Conservation (phyloP, 176 grass and related monocot genomes). For the Aegilops tauschii region DNA sequence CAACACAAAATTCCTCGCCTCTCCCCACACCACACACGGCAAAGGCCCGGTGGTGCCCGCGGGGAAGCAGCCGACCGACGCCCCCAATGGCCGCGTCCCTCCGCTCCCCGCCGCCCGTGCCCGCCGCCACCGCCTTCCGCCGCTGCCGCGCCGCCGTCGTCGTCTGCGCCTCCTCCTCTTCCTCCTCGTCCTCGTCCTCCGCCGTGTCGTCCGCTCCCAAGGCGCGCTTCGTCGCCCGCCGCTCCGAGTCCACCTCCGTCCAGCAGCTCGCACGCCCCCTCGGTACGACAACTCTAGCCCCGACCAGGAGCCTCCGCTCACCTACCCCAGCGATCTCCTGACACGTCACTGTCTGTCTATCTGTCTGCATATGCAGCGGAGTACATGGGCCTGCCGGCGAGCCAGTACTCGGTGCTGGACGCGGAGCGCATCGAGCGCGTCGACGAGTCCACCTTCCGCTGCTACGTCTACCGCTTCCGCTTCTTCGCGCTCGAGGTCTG, state of each 20-base stretch:
- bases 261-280: conserved; percentile 73
- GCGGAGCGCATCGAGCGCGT: conserved; percentile 96
- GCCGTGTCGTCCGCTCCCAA: conserved; percentile 67
- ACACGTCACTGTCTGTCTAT: neutral
- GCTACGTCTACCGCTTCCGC: conserved; percentile 89
- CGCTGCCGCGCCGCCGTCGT: neutral
- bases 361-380: conserved; percentile 48
- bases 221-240: conserved; percentile 76
- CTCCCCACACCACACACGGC: neutral
- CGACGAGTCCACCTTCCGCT: conserved; percentile 83
- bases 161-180: conserved; percentile 33
- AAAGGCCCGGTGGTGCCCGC: neutral
- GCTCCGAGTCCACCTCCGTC: conserved; percentile 72
- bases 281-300: conserved; percentile 12
- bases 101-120: conserved; percentile 33
- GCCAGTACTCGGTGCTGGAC: conserved; percentile 96
- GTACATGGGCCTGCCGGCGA: conserved; percentile 94
- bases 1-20: neutral
- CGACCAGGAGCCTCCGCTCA: neutral
- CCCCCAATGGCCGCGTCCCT: conserved; percentile 40
- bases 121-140: neutral
- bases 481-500: conserved; percentile 97
- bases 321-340: neutral
- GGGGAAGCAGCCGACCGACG: conserved; percentile 10
- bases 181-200: conserved; percentile 10